phyloP scores from a whole-genome alignment of 768 basidiomycete genomes.

The Boletus speciosus region DNA sequence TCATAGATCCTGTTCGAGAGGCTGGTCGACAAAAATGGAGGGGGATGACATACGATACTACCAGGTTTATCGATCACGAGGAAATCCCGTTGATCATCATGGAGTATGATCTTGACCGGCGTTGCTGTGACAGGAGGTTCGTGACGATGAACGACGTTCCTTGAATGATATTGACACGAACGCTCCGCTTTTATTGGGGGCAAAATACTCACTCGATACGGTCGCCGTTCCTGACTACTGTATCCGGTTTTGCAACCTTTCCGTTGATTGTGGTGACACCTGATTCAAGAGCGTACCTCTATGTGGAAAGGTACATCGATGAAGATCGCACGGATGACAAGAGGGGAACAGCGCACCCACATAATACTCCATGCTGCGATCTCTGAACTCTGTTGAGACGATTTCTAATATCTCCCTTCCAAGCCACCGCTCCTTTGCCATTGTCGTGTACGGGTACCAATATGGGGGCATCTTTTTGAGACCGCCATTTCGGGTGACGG shows the following conservation, averaged over 20 bases:
- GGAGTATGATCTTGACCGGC: constrained; percentile 74
- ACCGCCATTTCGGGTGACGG: constrained; percentile 31
- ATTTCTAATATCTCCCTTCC: constrained; percentile 86
- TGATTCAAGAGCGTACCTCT: constrained; percentile 77
- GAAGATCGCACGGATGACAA: not conserved
- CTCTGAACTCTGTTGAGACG: constrained; percentile 90
- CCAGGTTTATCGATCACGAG: constrained; percentile 97
- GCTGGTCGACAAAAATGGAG: not conserved
- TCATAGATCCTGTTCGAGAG: not conserved
- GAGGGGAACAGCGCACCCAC: constrained; percentile 45
- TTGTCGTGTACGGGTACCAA: constrained; percentile 92
- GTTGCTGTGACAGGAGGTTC: constrained; percentile 91
- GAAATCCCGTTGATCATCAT: constrained; percentile 76
- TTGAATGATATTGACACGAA: constrained; percentile 26
- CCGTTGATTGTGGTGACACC: constrained; percentile 97
- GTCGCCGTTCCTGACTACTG: constrained; percentile 82
- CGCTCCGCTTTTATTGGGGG: not conserved
- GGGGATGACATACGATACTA: constrained; percentile 73
- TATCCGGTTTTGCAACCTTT: constrained; percentile 73
- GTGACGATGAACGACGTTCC: constrained; percentile 93
- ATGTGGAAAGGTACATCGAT: not conserved
- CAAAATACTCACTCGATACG: constrained; percentile 69
- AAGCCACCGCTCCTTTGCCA: constrained; percentile 90
- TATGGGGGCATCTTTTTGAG: constrained; percentile 83
- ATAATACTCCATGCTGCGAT: constrained; percentile 94